These are phyloP conservation scores for Pseudocercospora crystallina DNA, from an alignment of 2,329 filamentous ascomycete species.

Conservation along the genomic window DNA sequence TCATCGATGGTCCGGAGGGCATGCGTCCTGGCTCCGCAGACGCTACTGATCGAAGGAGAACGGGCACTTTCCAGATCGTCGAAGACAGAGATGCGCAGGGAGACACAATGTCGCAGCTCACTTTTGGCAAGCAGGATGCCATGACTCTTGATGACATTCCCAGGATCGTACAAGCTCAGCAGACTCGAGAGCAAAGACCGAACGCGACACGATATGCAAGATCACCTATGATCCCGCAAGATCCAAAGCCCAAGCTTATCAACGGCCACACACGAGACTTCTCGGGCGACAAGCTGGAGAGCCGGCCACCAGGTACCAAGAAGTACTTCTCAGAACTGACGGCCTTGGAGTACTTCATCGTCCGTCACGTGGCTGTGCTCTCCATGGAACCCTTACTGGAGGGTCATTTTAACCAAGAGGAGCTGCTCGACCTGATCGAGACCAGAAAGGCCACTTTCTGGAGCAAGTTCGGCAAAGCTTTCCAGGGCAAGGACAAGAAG, in stretches of 20 bases:
- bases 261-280: constrained; percentile 69
- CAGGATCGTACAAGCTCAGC: constrained; percentile 90
- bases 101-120: constrained; percentile 69
- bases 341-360: constrained; percentile 94
- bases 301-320: constrained; percentile 50
- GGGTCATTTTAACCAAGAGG: constrained; percentile 87
- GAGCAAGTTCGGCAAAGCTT: constrained; percentile 97
- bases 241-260: constrained; percentile 67
- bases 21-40: constrained; percentile 72
- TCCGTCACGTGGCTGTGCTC: constrained; percentile 89
- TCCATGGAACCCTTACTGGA: constrained; percentile 93
- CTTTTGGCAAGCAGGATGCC: constrained; percentile 86
- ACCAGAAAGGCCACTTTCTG: constrained; percentile 92
- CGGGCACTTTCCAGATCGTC: constrained; percentile 67
- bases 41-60: constrained; percentile 39
- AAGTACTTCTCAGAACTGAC: constrained; percentile 96
- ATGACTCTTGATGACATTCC: constrained; percentile 95
- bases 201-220: constrained; percentile 75
- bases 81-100: constrained; percentile 72
- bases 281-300: constrained; percentile 53
- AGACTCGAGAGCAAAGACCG: constrained; percentile 84
- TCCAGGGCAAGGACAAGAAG: constrained; percentile 63
- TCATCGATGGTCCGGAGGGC: constrained; percentile 84
- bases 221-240: constrained; percentile 64
- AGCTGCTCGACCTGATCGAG: constrained; percentile 88